These are phyloP conservation scores for Beauveria brongniartii DNA, from an alignment of 2,329 filamentous ascomycete species.

Conservation along the genomic window DNA sequence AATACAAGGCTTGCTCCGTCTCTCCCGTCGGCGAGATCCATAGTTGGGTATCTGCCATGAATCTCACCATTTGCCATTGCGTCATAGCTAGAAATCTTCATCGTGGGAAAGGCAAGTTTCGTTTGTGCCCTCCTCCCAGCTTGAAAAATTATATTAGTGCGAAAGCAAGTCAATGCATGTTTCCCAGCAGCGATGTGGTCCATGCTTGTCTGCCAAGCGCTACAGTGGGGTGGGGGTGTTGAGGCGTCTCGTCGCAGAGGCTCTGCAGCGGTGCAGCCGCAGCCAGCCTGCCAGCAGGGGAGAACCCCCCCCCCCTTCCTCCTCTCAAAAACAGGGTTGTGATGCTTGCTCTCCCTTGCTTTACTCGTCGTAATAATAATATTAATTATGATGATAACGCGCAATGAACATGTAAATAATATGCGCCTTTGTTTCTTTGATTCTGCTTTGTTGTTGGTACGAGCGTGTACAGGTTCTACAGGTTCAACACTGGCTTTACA, in stretches of 20 bases:
- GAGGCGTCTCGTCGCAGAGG: not conserved
- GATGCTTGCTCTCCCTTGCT: too few species aligned
- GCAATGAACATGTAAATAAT: too few species aligned
- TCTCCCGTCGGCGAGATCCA: not conserved
- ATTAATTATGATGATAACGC: too few species aligned
- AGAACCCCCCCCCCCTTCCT: too few species aligned
- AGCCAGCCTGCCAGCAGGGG: too few species aligned
- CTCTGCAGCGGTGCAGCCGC: not conserved
- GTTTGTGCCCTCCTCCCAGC: not conserved
- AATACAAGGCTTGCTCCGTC: not conserved
- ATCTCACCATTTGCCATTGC: not conserved
- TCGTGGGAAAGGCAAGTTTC: constrained; percentile 9
- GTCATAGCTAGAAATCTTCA: not conserved
- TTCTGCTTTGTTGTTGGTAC: too few species aligned
- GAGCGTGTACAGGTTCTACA: too few species aligned
- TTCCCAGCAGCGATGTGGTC: not conserved
- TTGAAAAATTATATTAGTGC: not conserved
- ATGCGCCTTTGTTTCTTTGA: too few species aligned
- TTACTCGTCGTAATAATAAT: too few species aligned
- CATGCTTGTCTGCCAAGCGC: constrained; percentile 4
- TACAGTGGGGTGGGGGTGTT: not conserved
- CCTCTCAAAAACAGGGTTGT: too few species aligned
- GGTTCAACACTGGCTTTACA: too few species aligned
- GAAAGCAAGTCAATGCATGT: not conserved
- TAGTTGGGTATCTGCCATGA: not conserved